These are phyloP conservation scores for Colletotrichum tanaceti DNA, from an alignment of 2,329 filamentous ascomycete species.

Conservation along the genomic window DNA sequence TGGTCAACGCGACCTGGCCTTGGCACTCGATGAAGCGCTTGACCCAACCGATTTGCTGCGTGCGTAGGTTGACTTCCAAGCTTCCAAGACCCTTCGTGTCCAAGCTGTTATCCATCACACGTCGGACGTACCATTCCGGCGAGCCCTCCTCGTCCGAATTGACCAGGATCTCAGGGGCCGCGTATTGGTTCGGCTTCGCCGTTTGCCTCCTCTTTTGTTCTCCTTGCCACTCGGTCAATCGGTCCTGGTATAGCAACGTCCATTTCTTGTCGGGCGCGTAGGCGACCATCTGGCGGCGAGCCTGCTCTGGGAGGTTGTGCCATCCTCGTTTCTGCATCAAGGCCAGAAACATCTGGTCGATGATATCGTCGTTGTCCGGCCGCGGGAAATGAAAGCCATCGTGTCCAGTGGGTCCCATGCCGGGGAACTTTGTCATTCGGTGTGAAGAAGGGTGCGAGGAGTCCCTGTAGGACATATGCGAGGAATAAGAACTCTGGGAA, in stretches of 20 bases:
- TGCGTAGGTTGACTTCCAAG: constrained; percentile 92
- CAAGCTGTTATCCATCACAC: constrained; percentile 95
- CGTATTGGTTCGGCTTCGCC: constrained; percentile 73
- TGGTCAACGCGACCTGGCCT: constrained; percentile 94
- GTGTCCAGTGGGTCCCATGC: constrained; percentile 49
- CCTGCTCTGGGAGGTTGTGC: constrained; percentile 96
- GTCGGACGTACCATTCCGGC: constrained; percentile 97
- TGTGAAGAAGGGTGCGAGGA: constrained; percentile 63
- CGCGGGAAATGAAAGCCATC: constrained; percentile 73
- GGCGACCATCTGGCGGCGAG: constrained; percentile 92
- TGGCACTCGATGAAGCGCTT: constrained; percentile 97
- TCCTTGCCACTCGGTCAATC: constrained; percentile 91
- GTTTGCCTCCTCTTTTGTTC: constrained; percentile 89
- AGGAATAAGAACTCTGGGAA: constrained; percentile 66
- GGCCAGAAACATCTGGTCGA: constrained; percentile 91
- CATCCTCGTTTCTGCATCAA: constrained; percentile 98
- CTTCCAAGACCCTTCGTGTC: constrained; percentile 92
- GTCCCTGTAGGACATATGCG: constrained; percentile 52
- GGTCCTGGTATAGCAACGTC: constrained; percentile 96
- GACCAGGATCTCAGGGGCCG: constrained; percentile 75
- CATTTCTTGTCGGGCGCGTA: constrained; percentile 97
- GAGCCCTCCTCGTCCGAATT: constrained; percentile 94
- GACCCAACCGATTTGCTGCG: constrained; percentile 98
- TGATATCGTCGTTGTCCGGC: constrained; percentile 82
- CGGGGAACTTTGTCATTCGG: constrained; percentile 66